Evolutionary conservation across 257 asterid genomes (phyloP).

Genomic region (Solanum corneliomulleri): DNA sequence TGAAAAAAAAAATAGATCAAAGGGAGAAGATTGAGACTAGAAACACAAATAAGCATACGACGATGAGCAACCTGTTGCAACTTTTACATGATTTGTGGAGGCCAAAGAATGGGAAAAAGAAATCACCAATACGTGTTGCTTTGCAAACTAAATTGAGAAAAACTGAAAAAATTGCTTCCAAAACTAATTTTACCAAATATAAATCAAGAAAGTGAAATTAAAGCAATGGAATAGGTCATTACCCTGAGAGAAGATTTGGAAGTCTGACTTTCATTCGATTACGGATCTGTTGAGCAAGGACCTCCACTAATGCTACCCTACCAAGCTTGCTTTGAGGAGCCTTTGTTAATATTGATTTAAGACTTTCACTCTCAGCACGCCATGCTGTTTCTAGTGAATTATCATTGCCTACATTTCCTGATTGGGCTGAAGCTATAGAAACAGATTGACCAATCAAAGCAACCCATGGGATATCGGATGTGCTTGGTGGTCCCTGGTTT

Average conservation of each 20-base stretch:
- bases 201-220: not conserved
- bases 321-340: conserved; percentile 26
- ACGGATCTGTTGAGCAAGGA: conserved; percentile 21
- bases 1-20: not conserved
- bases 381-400: conserved; percentile 21
- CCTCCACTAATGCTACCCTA: conserved; percentile 18
- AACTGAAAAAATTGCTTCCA: not conserved
- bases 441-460: conserved; percentile 20
- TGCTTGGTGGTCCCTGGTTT: conserved; percentile 17
- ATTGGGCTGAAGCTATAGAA: conserved; percentile 18
- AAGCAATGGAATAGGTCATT: not conserved
- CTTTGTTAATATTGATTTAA: conserved; percentile 15
- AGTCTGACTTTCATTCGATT: conserved; percentile 66
- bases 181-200: not conserved
- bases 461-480: conserved; percentile 18
- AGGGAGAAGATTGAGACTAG: not conserved
- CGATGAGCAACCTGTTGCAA: not conserved
- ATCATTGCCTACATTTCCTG: conserved; percentile 17
- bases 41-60: not conserved
- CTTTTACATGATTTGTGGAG: not conserved
- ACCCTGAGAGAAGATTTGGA: conserved; percentile 92
- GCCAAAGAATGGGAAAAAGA: not conserved
- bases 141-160: not conserved
- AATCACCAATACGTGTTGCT: not conserved
- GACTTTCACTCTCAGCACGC: conserved; percentile 21